Evolutionary conservation across 352 stramenopile species (phyloP).

Genomic region (Albugo candida): DNA sequence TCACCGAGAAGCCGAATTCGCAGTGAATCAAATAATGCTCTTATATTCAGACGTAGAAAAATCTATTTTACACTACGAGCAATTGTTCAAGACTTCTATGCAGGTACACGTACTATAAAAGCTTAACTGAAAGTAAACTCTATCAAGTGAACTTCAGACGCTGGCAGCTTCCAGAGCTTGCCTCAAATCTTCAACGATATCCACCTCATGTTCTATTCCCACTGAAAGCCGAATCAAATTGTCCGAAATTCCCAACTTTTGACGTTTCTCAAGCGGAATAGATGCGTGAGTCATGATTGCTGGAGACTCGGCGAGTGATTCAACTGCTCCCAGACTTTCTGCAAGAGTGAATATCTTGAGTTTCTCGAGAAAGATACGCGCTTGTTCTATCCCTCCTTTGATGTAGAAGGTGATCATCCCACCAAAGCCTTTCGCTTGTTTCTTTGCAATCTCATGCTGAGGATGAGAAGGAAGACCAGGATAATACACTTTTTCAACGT

Average conservation of each 20-base stretch:
- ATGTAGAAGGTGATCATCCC: conserved; percentile 89
- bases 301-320: conserved; percentile 86
- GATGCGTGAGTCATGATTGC: conserved; percentile 89
- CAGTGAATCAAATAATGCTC: conserved; percentile 16
- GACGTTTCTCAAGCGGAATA: conserved; percentile 70
- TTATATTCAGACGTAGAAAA: conserved; percentile 23
- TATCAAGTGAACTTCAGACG: conserved; percentile 7
- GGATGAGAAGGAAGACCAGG: conserved; percentile 79
- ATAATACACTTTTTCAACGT: conserved; percentile 86
- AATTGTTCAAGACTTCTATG: conserved; percentile 19
- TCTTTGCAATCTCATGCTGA: conserved; percentile 76
- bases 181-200: conserved; percentile 82
- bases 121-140: conserved; percentile 11
- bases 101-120: conserved; percentile 17
- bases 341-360: conserved; percentile 87
- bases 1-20: conserved; percentile 7
- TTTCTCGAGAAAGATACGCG: conserved; percentile 84
- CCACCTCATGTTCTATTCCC: conserved; percentile 82
- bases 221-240: conserved; percentile 85
- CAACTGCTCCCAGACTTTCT: conserved; percentile 87
- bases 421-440: conserved; percentile 48
- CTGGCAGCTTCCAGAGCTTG: conserved; percentile 43
- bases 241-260: conserved; percentile 83
- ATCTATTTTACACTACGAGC: conserved; percentile 20
- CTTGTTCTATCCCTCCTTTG: conserved; percentile 56